phyloP scores from a whole-genome alignment of 768 basidiomycete genomes.

The Pholiota conissans region DNA sequence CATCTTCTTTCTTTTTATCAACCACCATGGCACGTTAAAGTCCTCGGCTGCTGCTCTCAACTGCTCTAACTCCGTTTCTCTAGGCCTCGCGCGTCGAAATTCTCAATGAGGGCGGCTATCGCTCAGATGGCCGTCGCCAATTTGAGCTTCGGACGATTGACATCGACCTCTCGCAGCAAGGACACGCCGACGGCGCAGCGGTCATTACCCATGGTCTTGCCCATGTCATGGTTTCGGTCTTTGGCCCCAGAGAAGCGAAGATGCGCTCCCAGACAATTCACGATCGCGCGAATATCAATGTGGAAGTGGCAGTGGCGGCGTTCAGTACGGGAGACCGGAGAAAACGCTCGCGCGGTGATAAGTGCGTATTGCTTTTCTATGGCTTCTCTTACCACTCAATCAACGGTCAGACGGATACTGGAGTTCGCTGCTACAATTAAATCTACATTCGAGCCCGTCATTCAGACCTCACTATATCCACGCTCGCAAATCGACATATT shows the following conservation, averaged over 20 bases:
- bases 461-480: constrained; percentile 89
- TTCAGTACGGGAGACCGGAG: constrained; percentile 85
- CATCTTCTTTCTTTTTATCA: constrained; percentile 10
- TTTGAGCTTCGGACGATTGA: constrained; percentile 84
- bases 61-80: background rate
- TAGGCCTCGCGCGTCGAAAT: constrained; percentile 66
- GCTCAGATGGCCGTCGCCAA: constrained; percentile 91
- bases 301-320: constrained; percentile 84
- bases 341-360: constrained; percentile 79
- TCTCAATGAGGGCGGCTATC: constrained; percentile 82
- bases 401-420: constrained; percentile 64
- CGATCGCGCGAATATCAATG: constrained; percentile 86
- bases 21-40: constrained; percentile 21
- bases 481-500: constrained; percentile 94
- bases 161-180: constrained; percentile 75
- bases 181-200: constrained; percentile 84
- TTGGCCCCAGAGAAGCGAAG: constrained; percentile 90
- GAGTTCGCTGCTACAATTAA: constrained; percentile 88
- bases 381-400: background rate
- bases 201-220: constrained; percentile 88
- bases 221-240: constrained; percentile 82
- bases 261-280: constrained; percentile 78
- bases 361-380: constrained; percentile 53
- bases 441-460: constrained; percentile 94
- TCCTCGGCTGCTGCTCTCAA: background rate